Evolutionary conservation across 345 rosid genomes (phyloP).

Genomic region (Salix arbutifolia): DNA sequence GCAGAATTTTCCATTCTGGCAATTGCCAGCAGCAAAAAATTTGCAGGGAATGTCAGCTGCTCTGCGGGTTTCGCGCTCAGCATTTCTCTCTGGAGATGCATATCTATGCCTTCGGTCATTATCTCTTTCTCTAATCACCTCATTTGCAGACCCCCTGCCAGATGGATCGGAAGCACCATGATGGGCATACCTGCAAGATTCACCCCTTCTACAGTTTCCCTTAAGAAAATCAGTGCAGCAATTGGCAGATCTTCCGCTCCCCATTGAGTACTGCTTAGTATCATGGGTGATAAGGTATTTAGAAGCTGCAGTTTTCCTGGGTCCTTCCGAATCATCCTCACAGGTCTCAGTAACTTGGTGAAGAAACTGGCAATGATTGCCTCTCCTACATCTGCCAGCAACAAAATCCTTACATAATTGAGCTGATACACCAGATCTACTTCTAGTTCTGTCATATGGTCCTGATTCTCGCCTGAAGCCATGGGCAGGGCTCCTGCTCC

Average conservation of each 20-base stretch:
- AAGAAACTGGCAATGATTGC: slow-evolving; percentile 51
- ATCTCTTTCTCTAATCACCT: slow-evolving; percentile 39
- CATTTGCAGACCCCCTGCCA: slow-evolving; percentile 32
- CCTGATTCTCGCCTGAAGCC: slow-evolving; percentile 56
- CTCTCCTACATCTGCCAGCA: slow-evolving; percentile 70
- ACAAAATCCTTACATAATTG: slow-evolving; percentile 60
- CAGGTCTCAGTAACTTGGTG: slow-evolving; percentile 45
- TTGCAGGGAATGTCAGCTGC: slow-evolving; percentile 60
- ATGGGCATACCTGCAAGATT: slow-evolving; percentile 38
- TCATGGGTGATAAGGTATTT: slow-evolving; percentile 34
- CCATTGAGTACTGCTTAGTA: slow-evolving; percentile 15
- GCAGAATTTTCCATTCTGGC: slow-evolving; percentile 77
- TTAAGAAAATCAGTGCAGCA: slow-evolving; percentile 33
- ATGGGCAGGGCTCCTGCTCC: slow-evolving; percentile 72
- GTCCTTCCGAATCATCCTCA: slow-evolving; percentile 53
- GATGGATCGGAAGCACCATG: slow-evolving; percentile 29
- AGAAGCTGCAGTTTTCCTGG: slow-evolving; percentile 40
- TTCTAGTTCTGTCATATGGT: slow-evolving; percentile 51
- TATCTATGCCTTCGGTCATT: slow-evolving; percentile 42
- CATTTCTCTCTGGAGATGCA: slow-evolving; percentile 33
- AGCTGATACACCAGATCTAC: slow-evolving; percentile 45
- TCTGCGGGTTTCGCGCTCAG: slow-evolving; percentile 46
- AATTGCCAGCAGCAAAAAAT: slow-evolving; percentile 73
- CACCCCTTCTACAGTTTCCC: slow-evolving; percentile 42
- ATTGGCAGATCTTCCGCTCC: slow-evolving; percentile 16